phyloP scores from a whole-genome alignment of 768 basidiomycete genomes.

The Tulasnella sp. region DNA sequence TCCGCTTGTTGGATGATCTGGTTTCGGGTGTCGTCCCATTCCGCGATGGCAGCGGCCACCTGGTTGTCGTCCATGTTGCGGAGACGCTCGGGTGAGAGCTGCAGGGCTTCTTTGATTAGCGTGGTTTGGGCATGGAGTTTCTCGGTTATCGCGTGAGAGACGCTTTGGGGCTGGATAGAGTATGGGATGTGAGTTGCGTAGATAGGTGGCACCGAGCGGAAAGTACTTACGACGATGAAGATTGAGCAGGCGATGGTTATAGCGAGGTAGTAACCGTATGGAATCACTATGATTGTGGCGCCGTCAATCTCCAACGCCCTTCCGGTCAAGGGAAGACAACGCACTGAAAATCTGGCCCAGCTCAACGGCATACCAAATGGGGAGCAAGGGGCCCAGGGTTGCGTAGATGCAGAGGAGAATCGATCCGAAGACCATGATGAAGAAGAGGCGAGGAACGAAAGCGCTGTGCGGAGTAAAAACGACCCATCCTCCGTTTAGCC shows the following conservation, averaged over 20 bases:
- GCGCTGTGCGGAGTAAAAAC: neutral
- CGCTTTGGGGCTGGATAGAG: slow-evolving; percentile 8
- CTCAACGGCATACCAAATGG: slow-evolving; percentile 10
- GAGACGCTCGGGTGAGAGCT: neutral
- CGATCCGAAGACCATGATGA: slow-evolving; percentile 25
- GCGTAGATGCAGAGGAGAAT: slow-evolving; percentile 22
- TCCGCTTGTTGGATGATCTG: neutral
- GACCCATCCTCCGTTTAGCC: neutral
- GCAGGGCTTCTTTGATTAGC: neutral
- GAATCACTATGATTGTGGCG: neutral
- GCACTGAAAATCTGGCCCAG: slow-evolving; percentile 13
- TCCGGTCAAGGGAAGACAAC: neutral
- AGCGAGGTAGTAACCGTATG: slow-evolving; percentile 22
- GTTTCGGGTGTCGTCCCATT: slow-evolving; percentile 6
- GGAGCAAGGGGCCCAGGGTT: slow-evolving; percentile 20
- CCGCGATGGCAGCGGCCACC: slow-evolving; percentile 3
- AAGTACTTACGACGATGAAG: slow-evolving; percentile 17
- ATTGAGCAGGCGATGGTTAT: neutral
- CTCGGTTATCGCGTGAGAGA: slow-evolving; percentile 6
- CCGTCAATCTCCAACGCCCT: neutral
- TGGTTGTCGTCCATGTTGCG: slow-evolving; percentile 17
- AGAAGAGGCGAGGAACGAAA: slow-evolving; percentile 10
- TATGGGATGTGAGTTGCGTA: neutral
- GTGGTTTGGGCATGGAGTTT: neutral
- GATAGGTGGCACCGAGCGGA: neutral